These are phyloP conservation scores for Thielaviopsis populi DNA, from an alignment of 2,329 filamentous ascomycete species.

Conservation along the genomic window DNA sequence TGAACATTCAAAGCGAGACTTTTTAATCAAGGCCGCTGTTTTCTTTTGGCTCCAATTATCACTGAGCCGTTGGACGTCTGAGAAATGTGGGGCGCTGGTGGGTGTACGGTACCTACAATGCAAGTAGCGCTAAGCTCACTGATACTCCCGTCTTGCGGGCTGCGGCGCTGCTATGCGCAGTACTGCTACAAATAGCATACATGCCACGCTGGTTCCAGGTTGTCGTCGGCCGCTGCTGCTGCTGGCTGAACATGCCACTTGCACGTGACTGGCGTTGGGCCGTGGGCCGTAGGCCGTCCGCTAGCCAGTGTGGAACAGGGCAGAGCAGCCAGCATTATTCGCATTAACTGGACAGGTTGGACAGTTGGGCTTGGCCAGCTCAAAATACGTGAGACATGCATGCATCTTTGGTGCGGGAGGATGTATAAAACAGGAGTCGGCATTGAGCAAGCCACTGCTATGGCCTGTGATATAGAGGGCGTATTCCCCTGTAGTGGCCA, in stretches of 20 bases:
- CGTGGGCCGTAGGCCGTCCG: too few relatives aligned
- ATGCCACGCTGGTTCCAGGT: not conserved
- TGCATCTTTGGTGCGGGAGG: too few relatives aligned
- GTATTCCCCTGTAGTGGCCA: not conserved
- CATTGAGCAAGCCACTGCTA: too few relatives aligned
- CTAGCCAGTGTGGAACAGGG: too few relatives aligned
- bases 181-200: constrained; percentile 1
- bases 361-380: not conserved
- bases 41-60: not conserved
- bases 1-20: not conserved
- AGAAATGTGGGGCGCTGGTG: constrained; percentile 3
- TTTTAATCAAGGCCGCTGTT: not conserved
- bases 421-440: too few relatives aligned
- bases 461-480: too few relatives aligned
- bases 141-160: not conserved
- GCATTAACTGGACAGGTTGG: not conserved
- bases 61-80: constrained; percentile 6
- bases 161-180: not conserved
- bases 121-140: not conserved
- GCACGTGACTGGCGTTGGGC: not conserved
- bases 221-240: not conserved
- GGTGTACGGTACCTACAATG: not conserved
- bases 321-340: too few relatives aligned
- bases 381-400: not conserved
- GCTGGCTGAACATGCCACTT: not conserved